phyloP scores from a whole-genome alignment of 441 rosid species.

The Iberis amara region DNA sequence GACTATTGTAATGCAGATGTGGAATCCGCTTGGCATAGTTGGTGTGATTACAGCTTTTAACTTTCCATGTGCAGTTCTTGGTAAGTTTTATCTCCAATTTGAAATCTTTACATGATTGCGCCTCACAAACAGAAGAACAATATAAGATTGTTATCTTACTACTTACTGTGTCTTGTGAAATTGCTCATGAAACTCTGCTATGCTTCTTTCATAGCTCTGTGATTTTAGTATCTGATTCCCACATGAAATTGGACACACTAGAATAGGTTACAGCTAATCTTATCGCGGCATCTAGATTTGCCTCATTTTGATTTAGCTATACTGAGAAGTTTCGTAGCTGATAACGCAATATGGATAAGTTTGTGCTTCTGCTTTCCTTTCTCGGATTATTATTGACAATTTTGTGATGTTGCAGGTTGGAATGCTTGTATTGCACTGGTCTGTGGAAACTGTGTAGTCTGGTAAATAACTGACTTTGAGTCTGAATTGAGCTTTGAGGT shows the following conservation, averaged over 20 bases:
- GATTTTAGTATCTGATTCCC: neutral
- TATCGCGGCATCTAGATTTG: neutral
- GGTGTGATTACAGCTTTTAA: conserved; percentile 97
- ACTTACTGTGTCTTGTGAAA: neutral
- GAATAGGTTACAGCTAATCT: neutral
- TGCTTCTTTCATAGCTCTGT: neutral
- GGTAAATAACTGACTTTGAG: conserved; percentile 47
- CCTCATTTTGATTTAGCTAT: no score
- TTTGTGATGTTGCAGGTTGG: conserved; percentile 64
- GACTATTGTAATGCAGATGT: conserved; percentile 48
- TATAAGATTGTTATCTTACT: neutral
- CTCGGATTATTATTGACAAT: neutral
- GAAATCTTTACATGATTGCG: neutral
- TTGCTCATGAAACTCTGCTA: conserved; percentile 1
- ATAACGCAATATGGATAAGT: neutral
- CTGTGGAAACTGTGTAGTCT: conserved; percentile 93
- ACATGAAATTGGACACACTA: neutral
- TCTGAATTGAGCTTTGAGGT: neutral
- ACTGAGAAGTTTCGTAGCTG: neutral
- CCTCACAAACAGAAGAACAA: neutral
- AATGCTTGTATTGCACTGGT: conserved; percentile 96
- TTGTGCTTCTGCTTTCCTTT: neutral
- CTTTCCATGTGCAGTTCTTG: conserved; percentile 96
- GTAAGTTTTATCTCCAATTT: conserved; percentile 40
- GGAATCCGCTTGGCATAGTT: conserved; percentile 96